Evolutionary conservation across 495 filamentous ascomycete species (phyloP).

Genomic region (Penicillium macrosclerotiorum): DNA sequence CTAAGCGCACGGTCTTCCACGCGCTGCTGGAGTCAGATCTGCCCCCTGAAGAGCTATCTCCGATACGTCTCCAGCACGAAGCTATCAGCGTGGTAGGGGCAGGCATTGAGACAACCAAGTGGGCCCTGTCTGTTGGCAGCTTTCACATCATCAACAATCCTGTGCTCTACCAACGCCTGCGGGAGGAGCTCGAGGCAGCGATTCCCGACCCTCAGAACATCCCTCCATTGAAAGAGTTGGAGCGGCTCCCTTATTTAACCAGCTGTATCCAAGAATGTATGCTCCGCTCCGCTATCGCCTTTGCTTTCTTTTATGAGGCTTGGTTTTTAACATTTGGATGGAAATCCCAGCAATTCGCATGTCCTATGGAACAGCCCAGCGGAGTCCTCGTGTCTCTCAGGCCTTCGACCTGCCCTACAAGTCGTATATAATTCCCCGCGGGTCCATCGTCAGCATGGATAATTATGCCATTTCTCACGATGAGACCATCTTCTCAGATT

Average conservation of each 20-base stretch:
- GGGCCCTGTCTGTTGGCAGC: background rate
- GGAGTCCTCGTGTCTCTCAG: background rate
- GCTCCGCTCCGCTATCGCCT: background rate
- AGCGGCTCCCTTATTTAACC: background rate
- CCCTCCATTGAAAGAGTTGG: background rate
- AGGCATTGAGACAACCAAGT: slow-evolving; percentile 37
- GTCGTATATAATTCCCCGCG: background rate
- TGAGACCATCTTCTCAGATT: background rate
- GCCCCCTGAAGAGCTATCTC: slow-evolving; percentile 25
- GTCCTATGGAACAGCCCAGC: background rate
- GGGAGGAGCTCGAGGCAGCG: background rate
- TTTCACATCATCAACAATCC: background rate
- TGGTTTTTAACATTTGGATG: too few relatives aligned
- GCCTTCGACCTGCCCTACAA: background rate
- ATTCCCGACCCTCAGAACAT: background rate
- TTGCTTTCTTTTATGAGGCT: too few relatives aligned
- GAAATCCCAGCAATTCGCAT: too few relatives aligned
- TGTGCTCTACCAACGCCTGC: background rate
- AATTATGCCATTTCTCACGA: background rate
- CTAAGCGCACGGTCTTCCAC: slow-evolving; percentile 33
- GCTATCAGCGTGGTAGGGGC: slow-evolving; percentile 34
- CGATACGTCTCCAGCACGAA: slow-evolving; percentile 37
- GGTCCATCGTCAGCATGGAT: background rate
- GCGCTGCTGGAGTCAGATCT: slow-evolving; percentile 30
- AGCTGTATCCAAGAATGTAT: background rate